phyloP scores from a whole-genome alignment of 2,329 filamentous ascomycete species.

The Achaetomium macrosporum region DNA sequence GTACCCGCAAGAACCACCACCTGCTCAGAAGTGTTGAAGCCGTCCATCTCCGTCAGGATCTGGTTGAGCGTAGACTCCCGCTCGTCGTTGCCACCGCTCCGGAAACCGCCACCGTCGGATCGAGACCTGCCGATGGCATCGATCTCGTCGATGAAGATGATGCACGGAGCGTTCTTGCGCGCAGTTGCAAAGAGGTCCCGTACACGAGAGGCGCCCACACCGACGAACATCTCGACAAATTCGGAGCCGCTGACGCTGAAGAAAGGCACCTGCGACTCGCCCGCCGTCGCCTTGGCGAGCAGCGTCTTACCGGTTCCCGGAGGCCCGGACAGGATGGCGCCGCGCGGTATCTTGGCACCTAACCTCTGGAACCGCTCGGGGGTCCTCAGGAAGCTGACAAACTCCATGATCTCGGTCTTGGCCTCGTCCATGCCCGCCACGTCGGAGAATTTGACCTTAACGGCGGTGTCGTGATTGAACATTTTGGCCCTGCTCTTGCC shows the following conservation, averaged over 20 bases:
- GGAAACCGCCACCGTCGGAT: constrained; percentile 69
- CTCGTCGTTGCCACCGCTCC: constrained; percentile 94
- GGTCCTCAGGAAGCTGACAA: constrained; percentile 93
- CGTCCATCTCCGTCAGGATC: constrained; percentile 98
- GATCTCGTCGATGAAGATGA: constrained; percentile 99
- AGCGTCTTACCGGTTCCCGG: constrained; percentile 98
- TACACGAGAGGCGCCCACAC: constrained; percentile 92
- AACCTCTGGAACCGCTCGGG: constrained; percentile 88
- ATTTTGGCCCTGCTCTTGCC: constrained; percentile 92
- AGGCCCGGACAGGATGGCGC: constrained; percentile 93
- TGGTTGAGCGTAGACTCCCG: constrained; percentile 96
- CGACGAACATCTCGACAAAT: constrained; percentile 99
- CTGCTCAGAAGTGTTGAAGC: constrained; percentile 95
- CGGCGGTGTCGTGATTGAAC: constrained; percentile 93
- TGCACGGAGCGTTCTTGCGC: constrained; percentile 92
- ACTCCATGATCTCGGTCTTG: constrained; percentile 98
- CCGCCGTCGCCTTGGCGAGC: constrained; percentile 92
- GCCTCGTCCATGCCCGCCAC: constrained; percentile 98
- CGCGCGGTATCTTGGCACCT: constrained; percentile 94
- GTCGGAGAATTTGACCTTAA: constrained; percentile 96
- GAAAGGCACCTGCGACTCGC: constrained; percentile 94
- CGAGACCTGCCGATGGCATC: constrained; percentile 93
- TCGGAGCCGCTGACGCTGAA: constrained; percentile 98
- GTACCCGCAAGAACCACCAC: constrained; percentile 96
- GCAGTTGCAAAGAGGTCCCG: constrained; percentile 92